Evolutionary conservation across 179 eudicot species (phyloP), one percentile per base, ranked within the genome.

Genomic region (Patellifolia procumbens): DNA sequence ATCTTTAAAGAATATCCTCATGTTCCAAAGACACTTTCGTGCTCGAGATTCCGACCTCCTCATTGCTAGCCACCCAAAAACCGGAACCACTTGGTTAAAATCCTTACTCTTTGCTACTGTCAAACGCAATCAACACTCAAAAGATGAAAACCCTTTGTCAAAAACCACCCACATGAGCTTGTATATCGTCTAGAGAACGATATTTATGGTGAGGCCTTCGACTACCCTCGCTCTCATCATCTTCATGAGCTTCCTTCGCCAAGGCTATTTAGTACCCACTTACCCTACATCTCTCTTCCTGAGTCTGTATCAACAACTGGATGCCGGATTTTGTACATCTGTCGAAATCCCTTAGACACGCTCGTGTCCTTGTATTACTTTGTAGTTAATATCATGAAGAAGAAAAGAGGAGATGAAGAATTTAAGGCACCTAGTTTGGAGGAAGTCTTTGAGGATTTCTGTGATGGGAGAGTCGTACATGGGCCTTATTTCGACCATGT

Each of bases 161-260:
- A 32, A 46, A 59, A 61, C 29, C 68, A 71, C 29, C 78, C 88
- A 1, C 88, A 85, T 71, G 77, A 75, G 7, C 80, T 83, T 73
- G 84, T 80, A 7, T 80, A 82, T 8, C 78, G 61, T 43, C 53
- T 83, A 19, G 86, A 85, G 20, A 37, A 70, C 20, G 32, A 75
- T 0, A 66, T 81, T 61, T 73, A 78, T 15, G 64, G 37, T 11
- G 64, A 60, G 37, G 64, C 37, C n/a, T n/a, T 16, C 28, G 13
- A 60, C 7, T 60, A 60, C 34, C 64, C 35, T 60, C 64, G 64
- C 29, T 35, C 37, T 8, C 64, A 60, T 60, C 64, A 60, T 28
- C 64, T 60, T 29, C 2, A 45, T 26, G n/a, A 45, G 22, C 56
- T 35, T 2, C 29, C 72, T 73, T 63, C 79, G 59, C 48, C 78